Evolutionary conservation across 2,329 filamentous ascomycete genomes (phyloP).

Genomic region (Trichoderma arundinaceum): DNA sequence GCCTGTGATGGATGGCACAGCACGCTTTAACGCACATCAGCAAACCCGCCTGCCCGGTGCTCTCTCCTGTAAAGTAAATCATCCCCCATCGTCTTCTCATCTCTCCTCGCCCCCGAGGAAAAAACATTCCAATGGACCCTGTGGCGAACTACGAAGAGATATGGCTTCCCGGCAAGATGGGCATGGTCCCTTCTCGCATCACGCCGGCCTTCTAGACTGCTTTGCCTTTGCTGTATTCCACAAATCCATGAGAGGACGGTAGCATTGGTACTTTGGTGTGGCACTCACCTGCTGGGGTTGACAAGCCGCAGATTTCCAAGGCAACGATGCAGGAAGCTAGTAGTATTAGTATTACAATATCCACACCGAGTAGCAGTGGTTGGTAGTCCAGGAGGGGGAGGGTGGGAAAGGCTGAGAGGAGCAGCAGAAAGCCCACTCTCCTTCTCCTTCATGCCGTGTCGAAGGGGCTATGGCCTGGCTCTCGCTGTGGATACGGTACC

Average conservation of each 20-base stretch:
- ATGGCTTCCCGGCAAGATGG: conserved; percentile 18
- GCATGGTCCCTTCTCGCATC: conserved; percentile 21
- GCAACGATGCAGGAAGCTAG: conserved; percentile 21
- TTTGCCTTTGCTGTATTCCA: conserved; percentile 12
- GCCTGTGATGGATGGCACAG: conserved; percentile 18
- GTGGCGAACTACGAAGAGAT: not conserved
- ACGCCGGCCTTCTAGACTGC: conserved; percentile 12
- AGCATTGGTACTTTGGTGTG: conserved; percentile 19
- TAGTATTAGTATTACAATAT: conserved; percentile 16
- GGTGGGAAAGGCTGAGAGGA: conserved; percentile 29
- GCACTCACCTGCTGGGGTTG: conserved; percentile 16
- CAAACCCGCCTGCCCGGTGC: conserved; percentile 2
- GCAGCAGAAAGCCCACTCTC: not conserved
- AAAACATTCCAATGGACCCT: conserved; percentile 19
- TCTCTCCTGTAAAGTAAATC: not conserved
- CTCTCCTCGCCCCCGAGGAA: not conserved
- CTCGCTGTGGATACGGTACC: conserved; percentile 19
- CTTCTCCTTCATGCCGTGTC: conserved; percentile 18
- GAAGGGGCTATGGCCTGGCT: conserved; percentile 23
- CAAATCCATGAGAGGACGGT: conserved; percentile 17
- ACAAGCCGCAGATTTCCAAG: conserved; percentile 21
- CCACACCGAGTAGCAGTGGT: conserved; percentile 24
- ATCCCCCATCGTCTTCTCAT: not conserved
- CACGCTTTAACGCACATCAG: conserved; percentile 7
- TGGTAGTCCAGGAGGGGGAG: not conserved